Percentiles rank a stretch among this genome's conserved stretches.
phyloP scores from a whole-genome alignment of 805 yeast species.

The Sugiyamaella floridensis region DNA sequence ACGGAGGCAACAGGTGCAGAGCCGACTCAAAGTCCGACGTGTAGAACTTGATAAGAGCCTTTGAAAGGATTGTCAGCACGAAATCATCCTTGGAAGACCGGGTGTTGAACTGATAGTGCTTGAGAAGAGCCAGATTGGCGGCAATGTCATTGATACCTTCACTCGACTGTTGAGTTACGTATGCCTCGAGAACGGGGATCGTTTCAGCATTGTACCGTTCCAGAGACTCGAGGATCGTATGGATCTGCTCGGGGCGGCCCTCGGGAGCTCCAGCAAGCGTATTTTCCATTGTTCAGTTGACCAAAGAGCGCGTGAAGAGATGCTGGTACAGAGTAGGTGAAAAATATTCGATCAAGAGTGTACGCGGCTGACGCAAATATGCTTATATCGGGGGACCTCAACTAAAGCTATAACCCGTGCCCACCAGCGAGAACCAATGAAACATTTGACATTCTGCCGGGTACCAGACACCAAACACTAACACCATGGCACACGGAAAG shows the following conservation, averaged over 20 bases:
- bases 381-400: neutral
- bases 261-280: constrained; percentile 31
- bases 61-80: constrained; percentile 35
- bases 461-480: neutral
- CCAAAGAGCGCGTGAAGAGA: neutral
- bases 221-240: constrained; percentile 36
- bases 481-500: constrained; percentile 22
- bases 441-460: neutral
- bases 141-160: constrained; percentile 32
- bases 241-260: constrained; percentile 37
- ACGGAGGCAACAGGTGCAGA: constrained; percentile 40
- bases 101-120: constrained; percentile 35
- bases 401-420: neutral
- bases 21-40: constrained; percentile 39
- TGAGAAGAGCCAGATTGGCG: constrained; percentile 43
- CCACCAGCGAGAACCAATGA: constrained; percentile 4
- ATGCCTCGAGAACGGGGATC: constrained; percentile 40
- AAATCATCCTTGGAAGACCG: constrained; percentile 35
- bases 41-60: constrained; percentile 37
- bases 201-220: constrained; percentile 41
- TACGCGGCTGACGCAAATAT: neutral
- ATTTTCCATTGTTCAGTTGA: constrained; percentile 25
- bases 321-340: neutral
- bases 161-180: constrained; percentile 36
- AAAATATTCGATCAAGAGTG: neutral